Conservation (phyloP, 2,329 filamentous ascomycete species). For the Pseudogymnoascus sp. region DNA sequence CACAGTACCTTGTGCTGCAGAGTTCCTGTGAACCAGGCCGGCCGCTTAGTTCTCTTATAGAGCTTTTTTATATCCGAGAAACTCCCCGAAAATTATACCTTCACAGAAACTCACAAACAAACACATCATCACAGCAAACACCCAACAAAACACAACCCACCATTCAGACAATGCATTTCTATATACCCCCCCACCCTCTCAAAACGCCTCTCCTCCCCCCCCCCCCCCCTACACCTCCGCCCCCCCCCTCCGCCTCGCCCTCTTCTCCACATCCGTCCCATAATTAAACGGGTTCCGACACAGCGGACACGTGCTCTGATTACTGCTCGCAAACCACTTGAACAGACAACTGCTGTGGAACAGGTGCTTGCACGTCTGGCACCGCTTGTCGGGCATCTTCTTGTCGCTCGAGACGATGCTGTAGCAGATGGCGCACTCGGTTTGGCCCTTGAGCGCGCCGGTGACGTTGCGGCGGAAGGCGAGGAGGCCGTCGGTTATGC, state of each 20-base stretch:
- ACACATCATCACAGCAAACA: not conserved
- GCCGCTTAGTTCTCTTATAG: not conserved
- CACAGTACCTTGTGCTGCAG: not conserved
- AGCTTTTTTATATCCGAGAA: not conserved
- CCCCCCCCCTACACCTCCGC: not conserved
- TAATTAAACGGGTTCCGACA: conserved; percentile 82
- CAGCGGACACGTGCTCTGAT: conserved; percentile 82
- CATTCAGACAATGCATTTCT: not conserved
- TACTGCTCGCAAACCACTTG: conserved; percentile 95
- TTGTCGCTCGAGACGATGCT: conserved; percentile 84
- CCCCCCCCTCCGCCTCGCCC: conserved; percentile 10
- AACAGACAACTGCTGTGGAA: conserved; percentile 89
- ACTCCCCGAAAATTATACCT: not conserved
- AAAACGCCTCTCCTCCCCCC: not conserved
- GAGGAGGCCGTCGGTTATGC: conserved; percentile 75
- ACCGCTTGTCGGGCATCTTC: conserved; percentile 84
- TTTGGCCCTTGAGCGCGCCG: conserved; percentile 83
- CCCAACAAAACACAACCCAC: not conserved
- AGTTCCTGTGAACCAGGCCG: not conserved
- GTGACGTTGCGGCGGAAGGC: conserved; percentile 82
- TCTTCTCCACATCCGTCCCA: conserved; percentile 13
- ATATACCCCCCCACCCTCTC: not conserved
- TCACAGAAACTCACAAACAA: not conserved
- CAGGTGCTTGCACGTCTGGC: conserved; percentile 83
- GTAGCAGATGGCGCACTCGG: conserved; percentile 95